Base-by-base conservation (phyloP, 495 filamentous ascomycete species). In the Talaromyces wortmannii region DNA sequence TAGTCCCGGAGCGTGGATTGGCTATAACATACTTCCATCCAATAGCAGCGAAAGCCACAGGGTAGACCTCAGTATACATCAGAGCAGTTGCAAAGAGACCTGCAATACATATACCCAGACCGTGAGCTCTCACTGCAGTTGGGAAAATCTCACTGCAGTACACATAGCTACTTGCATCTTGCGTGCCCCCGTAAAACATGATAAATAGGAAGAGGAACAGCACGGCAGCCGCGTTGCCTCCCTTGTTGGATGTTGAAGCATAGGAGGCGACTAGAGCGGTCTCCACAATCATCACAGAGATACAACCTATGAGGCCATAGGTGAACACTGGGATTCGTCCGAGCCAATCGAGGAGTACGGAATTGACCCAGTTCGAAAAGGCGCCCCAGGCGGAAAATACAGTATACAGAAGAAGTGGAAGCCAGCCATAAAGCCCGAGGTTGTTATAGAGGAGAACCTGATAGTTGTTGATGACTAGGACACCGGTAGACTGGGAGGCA, bases 121-220 rank as follows among this genome's bases (percentile, higher is more conserved):
- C 70, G 32, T 71, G 58, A 5, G 63, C 49, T 11, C 72, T 64
- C 23, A 76, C 53, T 58, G 69, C 64, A 7, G 61, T 77, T 3
- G 72, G 70, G 52, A 69, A 76, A 47, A 75, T 74, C 55, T 74
- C 71, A 1, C 65, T 55, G 7, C 69, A 40, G 48, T 75, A 77
- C 13, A 76, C 58, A 52, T 71, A 77, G 40, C 68, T 68, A 8
- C 69, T 67, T 0, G 73, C 65, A 57, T 75, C 72, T 8, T 52
- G 10, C 16, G 55, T 18, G 7, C 32, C 36, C 3, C 56, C 56
- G n/a, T 55, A 55, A 31, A 55, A 55, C 7, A 75, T 61, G 15
- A 71, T 69, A 31, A 63, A 70, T 45, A 72, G 64, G 45, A 71
- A 71, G 15, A 70, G 61, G 42, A 73, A 73, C 48, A 73, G 69